These are phyloP conservation scores for Penicillium paradoxum DNA, from an alignment of 495 filamentous ascomycete species.

Conservation along the genomic window DNA sequence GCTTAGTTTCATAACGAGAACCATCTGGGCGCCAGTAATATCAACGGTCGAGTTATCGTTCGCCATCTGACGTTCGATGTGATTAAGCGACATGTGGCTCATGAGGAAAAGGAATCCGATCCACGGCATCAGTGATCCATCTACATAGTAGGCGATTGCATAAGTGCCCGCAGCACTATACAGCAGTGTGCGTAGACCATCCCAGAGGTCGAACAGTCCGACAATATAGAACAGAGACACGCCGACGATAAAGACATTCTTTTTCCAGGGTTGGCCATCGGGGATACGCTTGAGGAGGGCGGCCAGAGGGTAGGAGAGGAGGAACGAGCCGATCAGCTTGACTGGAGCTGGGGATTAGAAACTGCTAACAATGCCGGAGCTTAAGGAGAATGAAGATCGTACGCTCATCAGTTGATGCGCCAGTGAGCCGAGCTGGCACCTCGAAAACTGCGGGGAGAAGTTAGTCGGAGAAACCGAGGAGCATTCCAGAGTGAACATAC, in stretches of 20 bases:
- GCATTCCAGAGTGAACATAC: conserved; percentile 25
- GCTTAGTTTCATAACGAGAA: conserved; percentile 95
- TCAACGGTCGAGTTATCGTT: conserved; percentile 64
- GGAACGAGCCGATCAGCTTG: conserved; percentile 86
- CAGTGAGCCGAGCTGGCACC: conserved; percentile 58
- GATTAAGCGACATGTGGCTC: conserved; percentile 89
- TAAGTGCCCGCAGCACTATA: conserved; percentile 78
- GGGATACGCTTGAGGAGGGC: conserved; percentile 87
- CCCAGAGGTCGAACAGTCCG: conserved; percentile 94
- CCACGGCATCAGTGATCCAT: conserved; percentile 98
- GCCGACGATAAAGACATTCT: conserved; percentile 81
- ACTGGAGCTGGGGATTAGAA: conserved; percentile 50
- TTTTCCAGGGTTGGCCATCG: conserved; percentile 75
- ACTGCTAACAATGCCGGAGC: background rate
- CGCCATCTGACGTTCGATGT: conserved; percentile 72
- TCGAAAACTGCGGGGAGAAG: conserved; percentile 58
- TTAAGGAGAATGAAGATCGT: conserved; percentile 25
- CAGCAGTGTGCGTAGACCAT: conserved; percentile 71
- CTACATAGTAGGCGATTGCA: conserved; percentile 73
- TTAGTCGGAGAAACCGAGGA: conserved; percentile 21
- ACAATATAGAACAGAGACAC: conserved; percentile 85
- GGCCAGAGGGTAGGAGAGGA: conserved; percentile 89
- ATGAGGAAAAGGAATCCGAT: conserved; percentile 88
- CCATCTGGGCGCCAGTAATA: conserved; percentile 97
- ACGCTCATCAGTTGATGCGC: conserved; percentile 85